Evolutionary conservation across 805 yeast genomes (phyloP), one percentile per base, ranked within the genome.

Genomic region (Isabelozyma rhagii): DNA sequence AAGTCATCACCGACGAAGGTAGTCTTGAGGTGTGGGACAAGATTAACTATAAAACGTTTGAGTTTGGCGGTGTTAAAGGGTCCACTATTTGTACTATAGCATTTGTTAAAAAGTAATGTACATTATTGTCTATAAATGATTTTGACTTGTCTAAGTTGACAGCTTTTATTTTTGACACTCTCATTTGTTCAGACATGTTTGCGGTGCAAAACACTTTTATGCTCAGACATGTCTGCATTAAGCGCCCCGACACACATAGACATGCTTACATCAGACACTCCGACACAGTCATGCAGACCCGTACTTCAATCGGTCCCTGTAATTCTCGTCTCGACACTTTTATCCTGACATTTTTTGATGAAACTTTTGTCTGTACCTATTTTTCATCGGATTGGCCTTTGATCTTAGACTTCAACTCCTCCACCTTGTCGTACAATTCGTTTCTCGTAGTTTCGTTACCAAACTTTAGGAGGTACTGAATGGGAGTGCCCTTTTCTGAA

Each of bases 1-100:
- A 68, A 25, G 74, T 87, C 40, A 75, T 84, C 38, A 72, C 85
- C 2, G 56, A 62, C 3, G 73, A 77, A 36, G 69, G 65, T 10
- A 56, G 70, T 13, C 70, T 89, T 50, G 66, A 71, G 58, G 79
- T 80, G 3, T 88, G 89, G 87, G 80, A 82, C 55, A 75, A 75
- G 17, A 81, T 93, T 44, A 67, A 80, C 10, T 93, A 94, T 66
- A 97, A 97, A 8, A 77, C 81, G 6, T 90, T 90, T 62, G 81
- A 86, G 63, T 93, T 91, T 67, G 97, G 97, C 2, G 99, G 99
- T 8, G 81, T 78, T 5, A 79, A 84, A 57, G 99, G 99, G 1
- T 82, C 91, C 39, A 84, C 97, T 0, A 88, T 93, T 40, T 89
- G 96, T 64, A 86, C 91, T 47, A 78, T 93, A 44, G 96, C 94